These are phyloP conservation scores for Malbranchea zuffiana DNA, from an alignment of 2,329 filamentous ascomycete genomes.

Conservation along the genomic window DNA sequence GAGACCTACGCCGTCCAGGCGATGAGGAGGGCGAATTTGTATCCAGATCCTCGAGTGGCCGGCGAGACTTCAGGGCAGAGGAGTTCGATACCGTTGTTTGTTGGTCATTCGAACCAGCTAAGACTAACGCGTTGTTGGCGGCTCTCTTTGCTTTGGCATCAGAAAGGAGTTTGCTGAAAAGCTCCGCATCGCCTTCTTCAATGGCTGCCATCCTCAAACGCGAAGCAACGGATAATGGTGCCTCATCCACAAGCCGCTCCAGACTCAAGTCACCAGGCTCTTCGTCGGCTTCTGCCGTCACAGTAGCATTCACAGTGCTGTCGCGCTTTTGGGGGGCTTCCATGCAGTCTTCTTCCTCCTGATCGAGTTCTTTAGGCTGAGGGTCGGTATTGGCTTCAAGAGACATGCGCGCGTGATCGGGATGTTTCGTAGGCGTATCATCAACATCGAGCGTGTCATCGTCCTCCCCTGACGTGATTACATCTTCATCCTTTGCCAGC, in stretches of 20 bases:
- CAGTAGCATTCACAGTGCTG: not conserved
- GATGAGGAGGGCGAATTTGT: slow-evolving; percentile 30
- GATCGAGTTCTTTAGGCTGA: not conserved
- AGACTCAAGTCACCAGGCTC: slow-evolving; percentile 4
- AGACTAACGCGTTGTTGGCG: slow-evolving; percentile 15
- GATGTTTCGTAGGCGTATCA: not conserved
- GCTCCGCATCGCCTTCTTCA: slow-evolving; percentile 29
- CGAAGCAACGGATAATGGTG: slow-evolving; percentile 26
- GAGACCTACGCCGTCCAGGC: slow-evolving; percentile 3
- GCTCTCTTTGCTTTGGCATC: slow-evolving; percentile 33
- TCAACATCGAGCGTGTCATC: not conserved
- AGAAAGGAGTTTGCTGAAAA: slow-evolving; percentile 33
- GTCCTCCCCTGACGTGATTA: not conserved
- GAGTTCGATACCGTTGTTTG: slow-evolving; percentile 1
- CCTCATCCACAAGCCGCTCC: slow-evolving; percentile 12
- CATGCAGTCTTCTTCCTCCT: not conserved
- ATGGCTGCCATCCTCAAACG: slow-evolving; percentile 27
- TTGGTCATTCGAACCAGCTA: not conserved
- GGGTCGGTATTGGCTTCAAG: not conserved
- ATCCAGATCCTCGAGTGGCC: slow-evolving; percentile 28
- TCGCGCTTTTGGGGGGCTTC: not conserved
- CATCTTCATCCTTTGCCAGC: not conserved
- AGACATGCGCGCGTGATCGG: not conserved
- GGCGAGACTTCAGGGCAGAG: slow-evolving; percentile 17
- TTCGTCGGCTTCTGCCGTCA: slow-evolving; percentile 5